Conservation (phyloP, 768 basidiomycete genomes). For the Boletus subparvulus region DNA sequence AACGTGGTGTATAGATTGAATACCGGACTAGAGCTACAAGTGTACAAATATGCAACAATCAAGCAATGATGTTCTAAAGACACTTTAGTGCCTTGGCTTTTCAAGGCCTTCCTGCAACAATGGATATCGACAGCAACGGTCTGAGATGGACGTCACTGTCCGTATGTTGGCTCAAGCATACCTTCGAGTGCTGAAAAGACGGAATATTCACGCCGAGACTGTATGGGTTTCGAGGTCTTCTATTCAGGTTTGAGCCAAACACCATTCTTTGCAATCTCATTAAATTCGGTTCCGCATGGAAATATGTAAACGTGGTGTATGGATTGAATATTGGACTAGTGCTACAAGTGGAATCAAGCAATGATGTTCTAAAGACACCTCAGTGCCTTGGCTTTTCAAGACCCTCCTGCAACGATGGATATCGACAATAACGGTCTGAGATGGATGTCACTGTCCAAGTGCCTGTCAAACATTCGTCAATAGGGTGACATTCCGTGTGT, state of each 20-base stretch:
- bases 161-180: slow-evolving; percentile 28
- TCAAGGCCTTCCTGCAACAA: slow-evolving; percentile 54
- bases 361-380: slow-evolving; percentile 7
- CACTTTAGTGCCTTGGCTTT: slow-evolving; percentile 29
- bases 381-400: slow-evolving; percentile 36
- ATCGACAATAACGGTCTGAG: slow-evolving; percentile 85
- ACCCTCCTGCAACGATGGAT: slow-evolving; percentile 67
- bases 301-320: background rate
- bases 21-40: slow-evolving; percentile 25
- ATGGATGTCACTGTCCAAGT: slow-evolving; percentile 94
- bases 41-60: slow-evolving; percentile 7
- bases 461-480: slow-evolving; percentile 43
- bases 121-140: slow-evolving; percentile 88
- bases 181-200: slow-evolving; percentile 93
- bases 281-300: background rate
- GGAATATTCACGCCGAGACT: slow-evolving; percentile 80
- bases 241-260: no score
- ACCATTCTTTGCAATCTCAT: background rate
- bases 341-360: slow-evolving; percentile 25
- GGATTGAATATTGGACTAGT: slow-evolving; percentile 15
- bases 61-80: slow-evolving; percentile 5
- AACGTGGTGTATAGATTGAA: slow-evolving; percentile 3
- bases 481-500: background rate
- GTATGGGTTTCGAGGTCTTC: slow-evolving; percentile 79
- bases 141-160: slow-evolving; percentile 90